Percentiles rank a stretch among this genome's conserved stretches.
Evolutionary conservation across 2,329 filamentous ascomycete species (phyloP).

Genomic region (Boeremia exigua): DNA sequence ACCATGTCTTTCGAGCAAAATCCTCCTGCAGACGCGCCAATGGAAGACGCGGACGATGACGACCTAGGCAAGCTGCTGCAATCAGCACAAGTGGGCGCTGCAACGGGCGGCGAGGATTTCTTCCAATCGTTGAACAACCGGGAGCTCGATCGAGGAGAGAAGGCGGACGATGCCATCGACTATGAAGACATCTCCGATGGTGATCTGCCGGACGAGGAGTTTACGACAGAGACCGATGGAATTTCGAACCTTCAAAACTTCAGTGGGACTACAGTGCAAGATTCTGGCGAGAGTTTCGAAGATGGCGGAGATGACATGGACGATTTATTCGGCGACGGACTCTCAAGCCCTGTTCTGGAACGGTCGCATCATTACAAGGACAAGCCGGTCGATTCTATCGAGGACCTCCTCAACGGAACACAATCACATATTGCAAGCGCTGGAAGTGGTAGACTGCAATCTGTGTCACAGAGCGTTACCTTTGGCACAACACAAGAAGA

Average conservation of each 20-base stretch:
- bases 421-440: conserved; percentile 9
- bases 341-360: conserved; percentile 35
- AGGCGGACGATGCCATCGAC: conserved; percentile 91
- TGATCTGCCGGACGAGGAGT: conserved; percentile 78
- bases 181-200: conserved; percentile 92
- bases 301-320: conserved; percentile 15
- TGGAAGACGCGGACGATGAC: conserved; percentile 26
- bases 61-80: conserved; percentile 29
- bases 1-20: conserved; percentile 32
- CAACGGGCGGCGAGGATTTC: conserved; percentile 29
- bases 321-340: conserved; percentile 42
- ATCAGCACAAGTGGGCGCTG: conserved; percentile 27
- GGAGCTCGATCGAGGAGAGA: conserved; percentile 65
- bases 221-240: conserved; percentile 27
- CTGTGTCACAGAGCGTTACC: conserved; percentile 22
- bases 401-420: conserved; percentile 19
- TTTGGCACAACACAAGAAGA: conserved; percentile 29
- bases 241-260: conserved; percentile 29
- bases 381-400: conserved; percentile 46
- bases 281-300: conserved; percentile 56
- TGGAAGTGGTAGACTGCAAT: conserved; percentile 26
- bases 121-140: conserved; percentile 36
- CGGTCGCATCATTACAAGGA: conserved; percentile 44
- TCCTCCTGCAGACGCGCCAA: conserved; percentile 15
- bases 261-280: conserved; percentile 43